Base-by-base conservation (phyloP, 495 filamentous ascomycete species). In the Neurospora sp. region DNA sequence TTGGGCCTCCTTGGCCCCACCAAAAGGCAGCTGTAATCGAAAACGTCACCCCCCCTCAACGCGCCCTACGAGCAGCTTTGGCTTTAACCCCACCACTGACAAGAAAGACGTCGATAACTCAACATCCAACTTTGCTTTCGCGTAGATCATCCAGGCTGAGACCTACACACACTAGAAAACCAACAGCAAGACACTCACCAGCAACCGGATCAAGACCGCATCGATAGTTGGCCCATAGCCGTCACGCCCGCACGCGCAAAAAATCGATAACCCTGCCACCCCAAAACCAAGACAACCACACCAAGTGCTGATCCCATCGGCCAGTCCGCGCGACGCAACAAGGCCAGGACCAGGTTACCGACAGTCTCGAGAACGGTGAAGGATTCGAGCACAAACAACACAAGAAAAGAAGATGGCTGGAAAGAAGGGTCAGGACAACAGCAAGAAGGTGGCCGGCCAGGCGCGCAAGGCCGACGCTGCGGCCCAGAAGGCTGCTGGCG, bases 391-490 rank as follows among this genome's bases (percentile, higher is more conserved):
- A 42, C 31, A 41, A 73, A 31, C 59, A 72, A 18, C 12, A 90
- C 88, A 6, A 83, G 82, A 68, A 93, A 93, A 82, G 96, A 93
- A 83, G 85, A 83, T 71, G 89, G 85, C 18, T 84, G 82, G 83
- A 96, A 93, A 83, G 85, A 83, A 71, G 89, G 85, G 16, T 83
- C 81, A 73, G 88, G 92, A 94, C 75, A 92, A 91, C 83, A 91
- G 88, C 77, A 98, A 97, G 86, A 98, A 98, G 84, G 94, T 85
- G 0, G 88, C 89, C 3, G 96, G 96, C 75, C 93, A 98, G 78
- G 94, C 95, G 72, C 86, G 94, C 84, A 99, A 99, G 86, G 94
- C 96, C 72, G 93, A 97, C 61, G 88, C 89, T 10, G 95, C 94
- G 0, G 90, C 92, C 3, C 76, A 85, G 68, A 99, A 97, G 81